Base-by-base conservation (phyloP, 140 eudicot genomes). In the Oenanthe javanica region DNA sequence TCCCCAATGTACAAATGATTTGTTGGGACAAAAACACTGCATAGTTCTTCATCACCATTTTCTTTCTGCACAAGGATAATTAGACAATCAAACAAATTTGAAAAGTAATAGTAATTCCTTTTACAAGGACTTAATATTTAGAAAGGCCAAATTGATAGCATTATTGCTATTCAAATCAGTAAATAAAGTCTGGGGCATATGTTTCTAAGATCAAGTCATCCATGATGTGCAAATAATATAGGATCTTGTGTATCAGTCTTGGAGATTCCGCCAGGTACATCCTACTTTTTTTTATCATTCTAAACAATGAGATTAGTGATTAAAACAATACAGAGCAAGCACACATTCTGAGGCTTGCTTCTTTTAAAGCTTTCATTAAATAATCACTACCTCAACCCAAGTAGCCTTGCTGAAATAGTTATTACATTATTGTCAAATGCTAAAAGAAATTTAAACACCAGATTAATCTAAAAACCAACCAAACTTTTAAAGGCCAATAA, bases 1-100 rank as follows among this genome's bases (percentile, higher is more conserved):
- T 92, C 97, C 42, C 97, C 97, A 51, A 92, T 89, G 80, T 89
- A 92, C 69, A 92, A 91, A 87, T 92, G 94, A 82, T 92, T 92
- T n/a, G 97, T 92, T 38, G 97, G 97, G 48, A 92, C 97, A 76
- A 86, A 92, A 19, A 92, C 92, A 40, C 95, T 88, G 85, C 88
- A 90, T 31, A 92, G 83, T 82, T 90, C 97, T 82, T 92, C 97
- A 55, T 92, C 96, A 51, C 96, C 96, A 67, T 67, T 67, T 67
- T 67, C 73, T 67, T 67, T 27, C 73, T 67, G 73, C 73, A 67
- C 45, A 67, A 66, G 70, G 15, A 61, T n/a, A 23, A 31, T n/a
- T 27, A 23, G 43, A 67, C 31, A 27, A 6, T 67, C 63, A 91
- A 77, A 79, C 88, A 84, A 83, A 74, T 84, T 91, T 90, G 89